Evolutionary conservation across 78 protist genomes (phyloP).

Genomic region (Isochrysis galbana): DNA sequence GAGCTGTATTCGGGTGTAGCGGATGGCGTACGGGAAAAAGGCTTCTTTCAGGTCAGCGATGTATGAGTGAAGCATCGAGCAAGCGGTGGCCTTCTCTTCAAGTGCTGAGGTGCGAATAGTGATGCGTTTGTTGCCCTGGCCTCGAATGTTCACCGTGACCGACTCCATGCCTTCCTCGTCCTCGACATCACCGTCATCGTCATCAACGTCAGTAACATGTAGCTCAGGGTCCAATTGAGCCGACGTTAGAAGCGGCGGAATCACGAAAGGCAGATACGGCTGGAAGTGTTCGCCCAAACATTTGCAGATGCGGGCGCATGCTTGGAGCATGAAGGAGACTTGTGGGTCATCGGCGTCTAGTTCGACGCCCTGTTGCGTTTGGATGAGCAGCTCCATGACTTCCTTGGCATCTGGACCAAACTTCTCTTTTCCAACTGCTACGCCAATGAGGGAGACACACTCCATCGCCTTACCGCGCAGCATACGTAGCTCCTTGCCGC

Average conservation of each 20-base stretch:
- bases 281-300: conserved; percentile 73
- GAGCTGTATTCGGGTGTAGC: too few species aligned
- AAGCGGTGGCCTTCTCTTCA: conserved; percentile 61
- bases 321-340: conserved; percentile 74
- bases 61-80: conserved; percentile 60
- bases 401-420: conserved; percentile 66
- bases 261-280: conserved; percentile 73
- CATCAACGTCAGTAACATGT: not conserved
- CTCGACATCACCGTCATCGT: not conserved
- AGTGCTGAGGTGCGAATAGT: conserved; percentile 3
- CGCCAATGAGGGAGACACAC: conserved; percentile 82
- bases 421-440: conserved; percentile 83
- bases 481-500: conserved; percentile 17
- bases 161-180: conserved; percentile 30
- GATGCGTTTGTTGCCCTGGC: conserved; percentile 25
- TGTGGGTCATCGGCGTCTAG: conserved; percentile 81
- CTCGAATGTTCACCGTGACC: not conserved
- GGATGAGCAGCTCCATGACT: conserved; percentile 66
- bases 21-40: conserved; percentile 59
- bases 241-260: conserved; percentile 69
- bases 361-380: conserved; percentile 36
- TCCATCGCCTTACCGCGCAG: conserved; percentile 89
- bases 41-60: conserved; percentile 50
- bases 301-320: conserved; percentile 81
- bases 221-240: conserved; percentile 34